Evolutionary conservation across 2,329 filamentous ascomycete species (phyloP).

Genomic region (Setomelanomma holmii): DNA sequence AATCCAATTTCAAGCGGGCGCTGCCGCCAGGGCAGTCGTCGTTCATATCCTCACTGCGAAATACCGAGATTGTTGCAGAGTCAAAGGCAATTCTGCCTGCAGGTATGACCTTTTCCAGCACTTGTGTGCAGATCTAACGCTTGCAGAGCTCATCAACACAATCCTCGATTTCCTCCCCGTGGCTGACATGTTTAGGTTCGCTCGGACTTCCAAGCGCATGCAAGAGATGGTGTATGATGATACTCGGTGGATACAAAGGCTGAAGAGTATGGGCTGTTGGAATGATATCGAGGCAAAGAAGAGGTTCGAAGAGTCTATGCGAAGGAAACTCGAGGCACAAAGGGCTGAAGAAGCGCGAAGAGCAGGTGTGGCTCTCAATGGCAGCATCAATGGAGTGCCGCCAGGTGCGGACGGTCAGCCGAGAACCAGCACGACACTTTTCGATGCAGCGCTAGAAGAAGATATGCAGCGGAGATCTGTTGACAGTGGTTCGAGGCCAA

Average conservation of each 20-base stretch:
- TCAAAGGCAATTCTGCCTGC: conserved; percentile 81
- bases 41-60: conserved; percentile 78
- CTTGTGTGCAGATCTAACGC: conserved; percentile 4
- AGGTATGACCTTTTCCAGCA: conserved; percentile 59
- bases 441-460: conserved; percentile 75
- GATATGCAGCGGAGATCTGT: conserved; percentile 58
- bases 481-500: conserved; percentile 38
- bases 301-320: conserved; percentile 75
- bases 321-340: conserved; percentile 64
- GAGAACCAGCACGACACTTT: conserved; percentile 67
- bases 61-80: conserved; percentile 80
- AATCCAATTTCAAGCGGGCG: conserved; percentile 60
- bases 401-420: conserved; percentile 38
- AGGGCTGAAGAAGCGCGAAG: conserved; percentile 50
- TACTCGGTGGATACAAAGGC: conserved; percentile 86
- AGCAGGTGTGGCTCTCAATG: conserved; percentile 42
- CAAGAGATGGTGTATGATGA: conserved; percentile 99
- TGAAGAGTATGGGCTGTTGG: conserved; percentile 91
- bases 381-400: conserved; percentile 46
- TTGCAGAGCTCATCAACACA: conserved; percentile 79
- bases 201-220: conserved; percentile 82
- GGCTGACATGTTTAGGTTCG: conserved; percentile 83
- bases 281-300: conserved; percentile 85
- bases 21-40: conserved; percentile 42
- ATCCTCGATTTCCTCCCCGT: conserved; percentile 91